Base-by-base conservation (phyloP, 345 rosid species). In the Syzygium aromaticum region DNA sequence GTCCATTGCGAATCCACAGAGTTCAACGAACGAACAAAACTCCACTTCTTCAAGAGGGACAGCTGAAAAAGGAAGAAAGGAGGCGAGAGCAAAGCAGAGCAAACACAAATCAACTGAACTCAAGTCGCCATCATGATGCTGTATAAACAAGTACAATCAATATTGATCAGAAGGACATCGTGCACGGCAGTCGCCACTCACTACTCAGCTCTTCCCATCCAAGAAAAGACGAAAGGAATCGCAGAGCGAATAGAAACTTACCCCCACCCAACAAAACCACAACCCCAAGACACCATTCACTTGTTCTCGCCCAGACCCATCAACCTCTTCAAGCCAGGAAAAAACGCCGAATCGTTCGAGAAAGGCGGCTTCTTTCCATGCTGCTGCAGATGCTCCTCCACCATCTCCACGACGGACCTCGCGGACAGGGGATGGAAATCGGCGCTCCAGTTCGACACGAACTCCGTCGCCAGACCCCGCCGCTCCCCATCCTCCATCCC, bases 401-500 rank as follows among this genome's bases (percentile, higher is more conserved):
- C 90, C 98, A 96, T 93, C 87, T 93, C 94, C 86, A 87, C 91
- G 2, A 93, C 94, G 59, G 95, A 96, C 90, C 89, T 92, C 27
- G 91, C 93, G 49, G 98, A 97, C 80, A 97, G 85, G 21, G 98
- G 99, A 40, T 93, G 94, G 46, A 96, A 96, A 92, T 91, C 86
- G 38, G 51, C 90, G 86, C 94, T 88, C 99, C 98, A 95, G 11
- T 91, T 91, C 78, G 80, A 61, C 19, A 97, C 93, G 87, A 97
- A 97, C 87, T 88, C 92, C 59, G 83, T 90, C 84, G 94, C 91
- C 89, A 95, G 16, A 54, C 54, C 90, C 93, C 91, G 87, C 87
- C 90, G 94, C 90, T 94, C 98, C 11, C 94, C 95, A 84, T 91
- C 93, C 14, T 89, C 93, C 88, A 95, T 89, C 87, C 87, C 92